These are phyloP conservation scores for Chytriomyces confervae DNA, from an alignment of 192 early-diverging fungal genomes.

Conservation along the genomic window DNA sequence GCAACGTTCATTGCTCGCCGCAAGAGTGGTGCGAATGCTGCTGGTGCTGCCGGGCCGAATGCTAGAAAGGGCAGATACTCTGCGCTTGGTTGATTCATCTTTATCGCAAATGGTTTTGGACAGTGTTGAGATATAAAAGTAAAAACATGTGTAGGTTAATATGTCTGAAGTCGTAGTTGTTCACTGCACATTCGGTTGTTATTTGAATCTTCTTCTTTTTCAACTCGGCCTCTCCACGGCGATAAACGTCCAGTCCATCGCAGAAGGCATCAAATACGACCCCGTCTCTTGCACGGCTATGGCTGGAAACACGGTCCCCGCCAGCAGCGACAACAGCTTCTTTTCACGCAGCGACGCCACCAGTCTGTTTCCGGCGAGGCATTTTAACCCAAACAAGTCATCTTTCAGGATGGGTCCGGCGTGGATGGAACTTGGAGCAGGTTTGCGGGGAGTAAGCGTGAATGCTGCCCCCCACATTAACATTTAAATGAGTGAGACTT, in stretches of 20 bases:
- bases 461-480: background rate
- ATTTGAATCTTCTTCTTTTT: background rate
- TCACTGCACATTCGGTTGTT: background rate
- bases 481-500: background rate
- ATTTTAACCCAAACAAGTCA: slow-evolving; percentile 8
- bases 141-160: background rate
- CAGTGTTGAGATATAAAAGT: background rate
- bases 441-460: background rate
- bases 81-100: too few species aligned
- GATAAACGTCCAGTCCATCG: slow-evolving; percentile 14
- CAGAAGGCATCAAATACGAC: background rate
- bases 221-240: background rate
- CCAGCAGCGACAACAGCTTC: slow-evolving; percentile 1
- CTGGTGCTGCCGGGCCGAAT: too few species aligned
- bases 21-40: too few species aligned
- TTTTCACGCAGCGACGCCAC: slow-evolving; percentile 2
- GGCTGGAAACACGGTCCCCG: background rate
- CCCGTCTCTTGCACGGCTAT: background rate
- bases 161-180: background rate
- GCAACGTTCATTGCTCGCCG: background rate
- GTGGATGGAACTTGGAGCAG: background rate
- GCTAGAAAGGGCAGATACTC: too few species aligned
- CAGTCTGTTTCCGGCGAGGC: slow-evolving; percentile 3
- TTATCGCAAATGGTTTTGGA: too few species aligned
- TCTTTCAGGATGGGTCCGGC: background rate